A percentile compares a stretch with the other conserved stretches of the same genome.
Conservation (phyloP, 306 rosid genomes). For the Spatholobus suberectus region DNA sequence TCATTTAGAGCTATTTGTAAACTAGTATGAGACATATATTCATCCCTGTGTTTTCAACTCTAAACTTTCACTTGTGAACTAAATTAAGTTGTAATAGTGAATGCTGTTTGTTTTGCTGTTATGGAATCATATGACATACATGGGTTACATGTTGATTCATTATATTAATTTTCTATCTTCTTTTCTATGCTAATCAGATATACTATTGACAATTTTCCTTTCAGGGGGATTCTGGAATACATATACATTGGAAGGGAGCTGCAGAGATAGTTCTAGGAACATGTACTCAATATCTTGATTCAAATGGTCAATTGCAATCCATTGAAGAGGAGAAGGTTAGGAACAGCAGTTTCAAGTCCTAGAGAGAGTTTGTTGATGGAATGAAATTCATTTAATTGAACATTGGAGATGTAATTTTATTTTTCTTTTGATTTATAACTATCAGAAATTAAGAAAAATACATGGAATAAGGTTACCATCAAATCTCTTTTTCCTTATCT, state of each 20-base stretch:
- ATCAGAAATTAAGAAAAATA: conserved; percentile 22
- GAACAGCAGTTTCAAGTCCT: conserved; percentile 31
- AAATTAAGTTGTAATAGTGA: conserved; percentile 9
- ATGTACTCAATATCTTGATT: conserved; percentile 74
- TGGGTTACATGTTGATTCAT: conserved; percentile 3
- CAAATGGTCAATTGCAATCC: conserved; percentile 65
- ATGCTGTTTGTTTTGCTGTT: conserved; percentile 16
- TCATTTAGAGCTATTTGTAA: conserved; percentile 28
- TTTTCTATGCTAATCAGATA: conserved; percentile 20
- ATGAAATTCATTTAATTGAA: conserved; percentile 32
- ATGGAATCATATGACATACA: conserved; percentile 24
- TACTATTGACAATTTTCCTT: conserved; percentile 38
- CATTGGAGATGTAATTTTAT: conserved; percentile 24
- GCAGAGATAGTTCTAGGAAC: conserved; percentile 86
- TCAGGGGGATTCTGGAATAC: conserved; percentile 73
- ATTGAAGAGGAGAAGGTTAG: conserved; percentile 75
- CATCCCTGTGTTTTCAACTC: conserved; percentile 17
- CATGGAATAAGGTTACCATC: conserved; percentile 24
- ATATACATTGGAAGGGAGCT: conserved; percentile 98
- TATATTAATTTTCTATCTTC: conserved; percentile 12
- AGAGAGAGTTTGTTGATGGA: conserved; percentile 38
- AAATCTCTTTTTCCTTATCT: conserved; percentile 11
- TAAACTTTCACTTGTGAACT: conserved; percentile 32
- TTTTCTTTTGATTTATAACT: conserved; percentile 30
- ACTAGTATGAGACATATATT: conserved; percentile 13